These are phyloP conservation scores for Nicotiana tomentosiformis DNA, from an alignment of 257 asterid genomes.

Conservation along the genomic window DNA sequence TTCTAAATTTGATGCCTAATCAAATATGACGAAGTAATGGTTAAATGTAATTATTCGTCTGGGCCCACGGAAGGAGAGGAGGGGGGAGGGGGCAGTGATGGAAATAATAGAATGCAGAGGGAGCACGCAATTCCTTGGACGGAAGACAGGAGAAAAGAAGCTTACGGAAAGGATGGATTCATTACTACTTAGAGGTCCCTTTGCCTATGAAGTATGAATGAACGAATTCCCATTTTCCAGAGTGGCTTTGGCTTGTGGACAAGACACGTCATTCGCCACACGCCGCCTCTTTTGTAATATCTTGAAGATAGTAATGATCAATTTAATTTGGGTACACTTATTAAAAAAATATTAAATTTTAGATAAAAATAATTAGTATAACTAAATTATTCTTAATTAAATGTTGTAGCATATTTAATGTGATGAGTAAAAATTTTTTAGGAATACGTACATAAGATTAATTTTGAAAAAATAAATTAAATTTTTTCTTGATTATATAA, in stretches of 20 bases:
- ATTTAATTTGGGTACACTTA: too few relatives aligned
- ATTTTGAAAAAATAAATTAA: too few relatives aligned
- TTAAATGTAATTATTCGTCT: not conserved
- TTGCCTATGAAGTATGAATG: not conserved
- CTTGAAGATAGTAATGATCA: not conserved
- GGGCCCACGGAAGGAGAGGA: not conserved
- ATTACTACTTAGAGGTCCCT: not conserved
- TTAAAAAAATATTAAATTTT: too few relatives aligned
- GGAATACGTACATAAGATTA: too few relatives aligned
- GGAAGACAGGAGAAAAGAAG: not conserved
- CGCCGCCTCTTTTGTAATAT: not conserved
- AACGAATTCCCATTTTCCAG: not conserved
- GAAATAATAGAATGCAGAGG: not conserved
- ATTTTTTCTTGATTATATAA: too few relatives aligned
- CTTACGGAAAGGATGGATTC: slow-evolving; percentile 12
- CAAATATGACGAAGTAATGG: not conserved
- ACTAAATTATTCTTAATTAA: too few relatives aligned
- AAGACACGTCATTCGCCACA: not conserved
- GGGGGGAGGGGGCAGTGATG: not conserved
- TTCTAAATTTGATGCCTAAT: not conserved
- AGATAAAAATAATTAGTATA: too few relatives aligned
- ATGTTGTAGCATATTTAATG: too few relatives aligned
- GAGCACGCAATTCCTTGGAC: slow-evolving; percentile 8
- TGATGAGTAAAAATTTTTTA: too few relatives aligned
- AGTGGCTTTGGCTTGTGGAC: not conserved